These are phyloP conservation scores for Rhizopogon sp. DNA, from an alignment of 768 basidiomycete genomes.

Conservation along the genomic window DNA sequence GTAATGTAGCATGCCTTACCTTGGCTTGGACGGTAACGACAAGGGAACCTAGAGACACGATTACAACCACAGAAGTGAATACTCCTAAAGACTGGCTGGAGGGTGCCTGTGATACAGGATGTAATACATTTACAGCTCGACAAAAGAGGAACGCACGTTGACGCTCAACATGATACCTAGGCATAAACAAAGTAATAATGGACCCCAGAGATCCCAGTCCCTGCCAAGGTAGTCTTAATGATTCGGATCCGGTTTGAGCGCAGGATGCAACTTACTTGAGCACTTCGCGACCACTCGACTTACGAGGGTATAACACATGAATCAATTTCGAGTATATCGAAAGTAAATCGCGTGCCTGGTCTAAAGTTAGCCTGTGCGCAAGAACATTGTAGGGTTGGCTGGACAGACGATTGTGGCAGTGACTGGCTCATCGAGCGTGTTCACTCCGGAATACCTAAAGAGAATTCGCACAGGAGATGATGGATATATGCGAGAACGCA, in stretches of 20 bases:
- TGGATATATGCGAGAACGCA: constrained; percentile 26
- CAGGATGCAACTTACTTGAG: constrained; percentile 46
- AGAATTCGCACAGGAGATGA: not conserved
- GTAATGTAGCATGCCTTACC: constrained; percentile 32
- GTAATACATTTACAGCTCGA: not conserved
- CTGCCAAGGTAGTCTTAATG: constrained; percentile 33
- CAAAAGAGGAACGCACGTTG: constrained; percentile 47
- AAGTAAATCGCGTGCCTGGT: constrained; percentile 77
- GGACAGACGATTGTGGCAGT: constrained; percentile 79
- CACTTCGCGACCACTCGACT: constrained; percentile 71
- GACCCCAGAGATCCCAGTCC: constrained; percentile 99
- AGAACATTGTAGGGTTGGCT: constrained; percentile 1
- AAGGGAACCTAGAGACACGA: constrained; percentile 86
- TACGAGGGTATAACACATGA: constrained; percentile 89
- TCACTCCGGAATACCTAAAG: constrained; percentile 66
- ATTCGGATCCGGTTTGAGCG: not conserved
- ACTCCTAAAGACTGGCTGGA: constrained; percentile 77
- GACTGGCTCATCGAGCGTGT: constrained; percentile 92
- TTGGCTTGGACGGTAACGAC: constrained; percentile 96
- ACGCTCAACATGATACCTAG: constrained; percentile 83
- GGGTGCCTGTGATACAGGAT: constrained; percentile 58
- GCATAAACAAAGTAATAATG: constrained; percentile 74
- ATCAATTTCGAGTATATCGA: constrained; percentile 92
- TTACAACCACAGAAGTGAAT: constrained; percentile 92
- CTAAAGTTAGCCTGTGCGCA: constrained; percentile 5